Percentiles rank a stretch among this genome's conserved stretches.
Evolutionary conservation across 768 basidiomycete genomes (phyloP).

Genomic region (Daedaleopsis nitida): DNA sequence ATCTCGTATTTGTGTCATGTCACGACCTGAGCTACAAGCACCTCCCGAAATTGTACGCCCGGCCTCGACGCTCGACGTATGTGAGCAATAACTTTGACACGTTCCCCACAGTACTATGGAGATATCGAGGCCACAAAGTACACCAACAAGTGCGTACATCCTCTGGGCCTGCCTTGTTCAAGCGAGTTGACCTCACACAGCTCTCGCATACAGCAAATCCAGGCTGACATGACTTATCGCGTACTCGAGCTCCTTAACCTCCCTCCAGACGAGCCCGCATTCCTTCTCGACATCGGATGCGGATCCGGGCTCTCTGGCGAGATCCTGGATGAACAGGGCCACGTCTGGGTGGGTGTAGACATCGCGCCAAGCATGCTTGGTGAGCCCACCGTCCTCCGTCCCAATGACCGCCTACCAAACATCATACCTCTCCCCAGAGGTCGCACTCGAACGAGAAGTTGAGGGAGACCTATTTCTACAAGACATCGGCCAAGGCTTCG

Average conservation of each 20-base stretch:
- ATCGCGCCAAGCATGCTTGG: slow-evolving; percentile 97
- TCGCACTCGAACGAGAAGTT: slow-evolving; percentile 92
- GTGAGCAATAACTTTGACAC: not conserved
- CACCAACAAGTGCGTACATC: slow-evolving; percentile 73
- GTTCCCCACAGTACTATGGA: slow-evolving; percentile 81
- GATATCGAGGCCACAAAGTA: slow-evolving; percentile 96
- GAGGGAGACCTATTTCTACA: slow-evolving; percentile 96
- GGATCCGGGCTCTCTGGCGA: slow-evolving; percentile 97
- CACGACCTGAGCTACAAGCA: slow-evolving; percentile 61
- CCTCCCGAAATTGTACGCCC: slow-evolving; percentile 73
- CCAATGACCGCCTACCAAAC: not conserved
- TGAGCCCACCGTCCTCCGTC: slow-evolving; percentile 37
- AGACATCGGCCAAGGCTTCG: slow-evolving; percentile 97
- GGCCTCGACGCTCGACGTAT: not conserved
- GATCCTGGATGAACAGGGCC: slow-evolving; percentile 92
- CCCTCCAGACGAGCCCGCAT: slow-evolving; percentile 76
- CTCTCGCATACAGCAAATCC: slow-evolving; percentile 94
- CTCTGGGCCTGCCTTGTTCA: not conserved
- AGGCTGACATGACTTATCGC: slow-evolving; percentile 96
- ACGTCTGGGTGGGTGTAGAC: slow-evolving; percentile 92
- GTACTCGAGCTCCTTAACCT: slow-evolving; percentile 90
- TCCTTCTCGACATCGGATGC: slow-evolving; percentile 94
- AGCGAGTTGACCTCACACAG: slow-evolving; percentile 40
- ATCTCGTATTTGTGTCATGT: slow-evolving; percentile 38
- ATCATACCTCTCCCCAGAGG: slow-evolving; percentile 54